Evolutionary conservation across 2,329 filamentous ascomycete species (phyloP).

Genomic region (Juglanconis juglandina): DNA sequence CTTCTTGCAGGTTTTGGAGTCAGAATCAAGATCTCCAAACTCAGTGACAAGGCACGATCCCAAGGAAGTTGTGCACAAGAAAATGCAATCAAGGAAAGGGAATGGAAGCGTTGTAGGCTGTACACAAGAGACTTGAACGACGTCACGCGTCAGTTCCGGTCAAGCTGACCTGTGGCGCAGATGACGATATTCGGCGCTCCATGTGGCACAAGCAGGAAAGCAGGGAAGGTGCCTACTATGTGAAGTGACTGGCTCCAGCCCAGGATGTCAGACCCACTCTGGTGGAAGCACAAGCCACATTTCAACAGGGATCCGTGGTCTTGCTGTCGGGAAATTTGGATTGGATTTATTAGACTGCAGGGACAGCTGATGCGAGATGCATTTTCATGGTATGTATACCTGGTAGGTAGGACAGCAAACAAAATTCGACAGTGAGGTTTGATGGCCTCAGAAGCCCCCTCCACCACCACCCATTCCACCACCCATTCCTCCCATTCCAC

Average conservation of each 20-base stretch:
- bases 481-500: background rate
- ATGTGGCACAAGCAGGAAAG: background rate
- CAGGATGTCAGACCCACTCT: too few species aligned
- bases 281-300: too few species aligned
- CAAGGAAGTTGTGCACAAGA: background rate
- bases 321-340: too few species aligned
- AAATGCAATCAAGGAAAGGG: background rate
- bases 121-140: conserved; percentile 5
- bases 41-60: background rate
- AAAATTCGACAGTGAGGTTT: background rate
- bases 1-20: too few species aligned
- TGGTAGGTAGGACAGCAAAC: too few species aligned
- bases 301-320: too few species aligned
- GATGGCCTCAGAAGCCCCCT: background rate
- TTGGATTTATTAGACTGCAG: too few species aligned
- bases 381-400: too few species aligned
- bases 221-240: background rate
- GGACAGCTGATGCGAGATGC: too few species aligned
- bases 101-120: background rate
- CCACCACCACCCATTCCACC: background rate
- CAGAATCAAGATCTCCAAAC: too few species aligned
- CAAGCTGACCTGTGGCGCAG: conserved; percentile 7
- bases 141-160: conserved; percentile 9
- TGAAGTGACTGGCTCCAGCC: background rate
- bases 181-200: conserved; percentile 11